phyloP scores from a whole-genome alignment of 1,284 basidiomycete genomes.

The Cryptococcus sp. region DNA sequence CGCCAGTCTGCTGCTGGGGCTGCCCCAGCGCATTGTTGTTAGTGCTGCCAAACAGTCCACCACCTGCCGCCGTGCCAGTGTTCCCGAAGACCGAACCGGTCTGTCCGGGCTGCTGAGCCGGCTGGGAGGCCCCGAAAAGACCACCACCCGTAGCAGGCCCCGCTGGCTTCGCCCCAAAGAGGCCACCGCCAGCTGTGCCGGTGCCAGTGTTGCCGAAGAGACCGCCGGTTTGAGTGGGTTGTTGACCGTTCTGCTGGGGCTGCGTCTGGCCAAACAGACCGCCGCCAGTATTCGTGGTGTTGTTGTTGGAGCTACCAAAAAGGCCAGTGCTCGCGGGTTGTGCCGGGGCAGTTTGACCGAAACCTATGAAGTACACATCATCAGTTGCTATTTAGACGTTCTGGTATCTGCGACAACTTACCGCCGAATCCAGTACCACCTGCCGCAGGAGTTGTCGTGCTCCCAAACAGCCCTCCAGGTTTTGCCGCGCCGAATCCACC shows the following conservation, averaged over 20 bases:
- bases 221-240: conserved; percentile 30
- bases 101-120: conserved; percentile 21
- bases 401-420: conserved; percentile 10
- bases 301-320: conserved; percentile 47
- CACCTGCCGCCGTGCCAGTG: not conserved
- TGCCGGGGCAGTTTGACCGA: conserved; percentile 22
- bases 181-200: conserved; percentile 38
- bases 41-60: conserved; percentile 52
- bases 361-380: conserved; percentile 4
- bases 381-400: not conserved
- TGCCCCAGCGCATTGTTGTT: conserved; percentile 27
- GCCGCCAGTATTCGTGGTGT: conserved; percentile 14
- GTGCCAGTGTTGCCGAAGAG: conserved; percentile 33
- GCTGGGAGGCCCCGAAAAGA: conserved; percentile 44
- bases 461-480: conserved; percentile 51
- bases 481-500: conserved; percentile 30
- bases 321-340: conserved; percentile 41
- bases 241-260: conserved; percentile 30
- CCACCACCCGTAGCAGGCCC: conserved; percentile 27
- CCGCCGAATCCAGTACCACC: conserved; percentile 21
- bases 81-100: conserved; percentile 1
- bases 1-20: conserved; percentile 30
- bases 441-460: conserved; percentile 17
- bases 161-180: conserved; percentile 54
- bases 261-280: conserved; percentile 53